phyloP scores from a whole-genome alignment of 2,329 filamentous ascomycete species.

The Colletotrichum sp. region DNA sequence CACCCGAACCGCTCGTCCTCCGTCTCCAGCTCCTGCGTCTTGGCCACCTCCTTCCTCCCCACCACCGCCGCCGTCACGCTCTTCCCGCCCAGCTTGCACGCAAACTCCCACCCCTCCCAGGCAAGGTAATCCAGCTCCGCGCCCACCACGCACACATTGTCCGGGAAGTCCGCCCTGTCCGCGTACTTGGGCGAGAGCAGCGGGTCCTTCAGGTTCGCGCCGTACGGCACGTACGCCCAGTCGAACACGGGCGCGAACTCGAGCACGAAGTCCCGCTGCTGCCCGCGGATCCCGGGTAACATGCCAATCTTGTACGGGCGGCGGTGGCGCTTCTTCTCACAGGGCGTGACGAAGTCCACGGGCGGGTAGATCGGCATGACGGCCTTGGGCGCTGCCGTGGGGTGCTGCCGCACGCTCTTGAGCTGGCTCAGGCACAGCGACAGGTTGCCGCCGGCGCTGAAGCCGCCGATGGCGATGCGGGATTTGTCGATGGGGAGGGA shows the following conservation, averaged over 20 bases:
- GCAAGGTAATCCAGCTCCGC: slow-evolving; percentile 42
- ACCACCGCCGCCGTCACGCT: not conserved
- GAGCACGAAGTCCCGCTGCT: slow-evolving; percentile 18
- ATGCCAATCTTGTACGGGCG: slow-evolving; percentile 29
- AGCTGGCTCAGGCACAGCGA: slow-evolving; percentile 45
- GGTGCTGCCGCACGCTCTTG: slow-evolving; percentile 33
- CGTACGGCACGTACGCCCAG: slow-evolving; percentile 37
- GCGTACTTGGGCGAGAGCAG: slow-evolving; percentile 39
- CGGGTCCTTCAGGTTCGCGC: slow-evolving; percentile 34
- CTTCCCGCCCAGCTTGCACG: slow-evolving; percentile 24
- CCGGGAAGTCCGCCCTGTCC: slow-evolving; percentile 32
- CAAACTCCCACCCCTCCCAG: slow-evolving; percentile 23
- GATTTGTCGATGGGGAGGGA: slow-evolving; percentile 49
- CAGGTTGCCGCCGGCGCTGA: slow-evolving; percentile 58
- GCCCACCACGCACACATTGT: slow-evolving; percentile 38
- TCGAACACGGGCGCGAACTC: slow-evolving; percentile 31
- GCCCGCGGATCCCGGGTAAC: slow-evolving; percentile 22
- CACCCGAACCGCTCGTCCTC: slow-evolving; percentile 41
- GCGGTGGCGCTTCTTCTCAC: slow-evolving; percentile 26
- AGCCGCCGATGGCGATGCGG: slow-evolving; percentile 49
- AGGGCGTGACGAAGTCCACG: slow-evolving; percentile 34
- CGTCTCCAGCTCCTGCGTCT: slow-evolving; percentile 24
- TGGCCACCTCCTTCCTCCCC: slow-evolving; percentile 20
- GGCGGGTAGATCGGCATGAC: slow-evolving; percentile 48
- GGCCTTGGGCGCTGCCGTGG: slow-evolving; percentile 29